phyloP scores from a whole-genome alignment of 106 monocot genomes.

The Dioscorea zingiberensis region DNA sequence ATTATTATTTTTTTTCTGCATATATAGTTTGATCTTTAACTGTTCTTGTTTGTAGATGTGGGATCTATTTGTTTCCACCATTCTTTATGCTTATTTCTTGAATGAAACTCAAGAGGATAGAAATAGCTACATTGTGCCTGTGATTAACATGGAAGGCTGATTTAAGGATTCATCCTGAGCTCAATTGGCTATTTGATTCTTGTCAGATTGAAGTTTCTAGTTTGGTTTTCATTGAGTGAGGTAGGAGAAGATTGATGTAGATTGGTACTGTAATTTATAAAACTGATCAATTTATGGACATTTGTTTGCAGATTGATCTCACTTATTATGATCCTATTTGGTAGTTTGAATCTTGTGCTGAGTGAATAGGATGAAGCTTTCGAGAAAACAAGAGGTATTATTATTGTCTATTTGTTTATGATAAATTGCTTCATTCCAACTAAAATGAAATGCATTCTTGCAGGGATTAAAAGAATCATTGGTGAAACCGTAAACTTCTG shows the following conservation, averaged over 20 bases:
- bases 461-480: constrained; percentile 29
- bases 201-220: constrained; percentile 6
- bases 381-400: constrained; percentile 26
- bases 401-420: not conserved
- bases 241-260: not conserved
- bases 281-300: not conserved
- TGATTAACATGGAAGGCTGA: constrained; percentile 11
- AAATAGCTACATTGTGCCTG: constrained; percentile 1
- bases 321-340: constrained; percentile 19
- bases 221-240: constrained; percentile 21
- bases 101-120: constrained; percentile 2
- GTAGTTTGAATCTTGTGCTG: constrained; percentile 27
- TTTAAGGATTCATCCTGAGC: constrained; percentile 10
- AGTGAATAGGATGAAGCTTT: constrained; percentile 15
- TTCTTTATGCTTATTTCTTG: constrained; percentile 12
- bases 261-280: not conserved
- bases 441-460: not conserved
- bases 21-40: not conserved
- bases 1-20: not conserved
- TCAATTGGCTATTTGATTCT: constrained; percentile 15
- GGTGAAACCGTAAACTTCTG: constrained; percentile 16
- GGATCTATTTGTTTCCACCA: constrained; percentile 18
- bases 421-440: not conserved
- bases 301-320: constrained; percentile 16
- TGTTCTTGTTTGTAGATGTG: constrained; percentile 5